Conservation (phyloP, 495 filamentous ascomycete genomes). For the Neurospora sp. region DNA sequence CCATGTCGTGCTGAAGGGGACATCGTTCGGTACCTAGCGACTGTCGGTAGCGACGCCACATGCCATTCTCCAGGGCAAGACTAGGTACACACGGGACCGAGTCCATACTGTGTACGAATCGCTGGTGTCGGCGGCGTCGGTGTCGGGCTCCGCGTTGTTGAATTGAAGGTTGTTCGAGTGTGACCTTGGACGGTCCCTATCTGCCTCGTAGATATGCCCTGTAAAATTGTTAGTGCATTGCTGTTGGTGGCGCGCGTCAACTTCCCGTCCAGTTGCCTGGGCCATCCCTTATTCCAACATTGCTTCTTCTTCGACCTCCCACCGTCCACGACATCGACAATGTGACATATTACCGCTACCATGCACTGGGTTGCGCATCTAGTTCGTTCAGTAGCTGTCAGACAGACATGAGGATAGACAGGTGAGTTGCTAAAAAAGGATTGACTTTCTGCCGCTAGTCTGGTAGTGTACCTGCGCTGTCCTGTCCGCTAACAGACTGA, state of each 20-base stretch:
- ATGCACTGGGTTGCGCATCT: not conserved
- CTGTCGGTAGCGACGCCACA: not conserved
- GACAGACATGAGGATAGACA: not conserved
- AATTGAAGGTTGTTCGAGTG: not conserved
- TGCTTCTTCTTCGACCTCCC: not conserved
- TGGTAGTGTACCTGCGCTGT: not conserved
- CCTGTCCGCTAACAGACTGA: not conserved
- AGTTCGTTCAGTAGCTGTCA: not conserved
- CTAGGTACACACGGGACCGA: not conserved
- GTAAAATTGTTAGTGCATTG: not conserved
- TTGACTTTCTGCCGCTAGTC: not conserved
- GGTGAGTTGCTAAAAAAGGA: not conserved
- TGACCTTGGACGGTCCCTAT: no score
- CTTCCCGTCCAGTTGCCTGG: not conserved
- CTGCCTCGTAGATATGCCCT: not conserved
- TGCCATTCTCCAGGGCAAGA: not conserved
- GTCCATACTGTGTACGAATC: not conserved
- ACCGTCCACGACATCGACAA: not conserved
- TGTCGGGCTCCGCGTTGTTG: not conserved
- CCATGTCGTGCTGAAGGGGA: not conserved
- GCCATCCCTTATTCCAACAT: not conserved
- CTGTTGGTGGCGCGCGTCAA: not conserved
- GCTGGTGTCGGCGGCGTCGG: not conserved
- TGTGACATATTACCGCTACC: not conserved
- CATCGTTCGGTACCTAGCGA: not conserved